Conservation (phyloP, 345 rosid genomes). For the Syzygium jambos region DNA sequence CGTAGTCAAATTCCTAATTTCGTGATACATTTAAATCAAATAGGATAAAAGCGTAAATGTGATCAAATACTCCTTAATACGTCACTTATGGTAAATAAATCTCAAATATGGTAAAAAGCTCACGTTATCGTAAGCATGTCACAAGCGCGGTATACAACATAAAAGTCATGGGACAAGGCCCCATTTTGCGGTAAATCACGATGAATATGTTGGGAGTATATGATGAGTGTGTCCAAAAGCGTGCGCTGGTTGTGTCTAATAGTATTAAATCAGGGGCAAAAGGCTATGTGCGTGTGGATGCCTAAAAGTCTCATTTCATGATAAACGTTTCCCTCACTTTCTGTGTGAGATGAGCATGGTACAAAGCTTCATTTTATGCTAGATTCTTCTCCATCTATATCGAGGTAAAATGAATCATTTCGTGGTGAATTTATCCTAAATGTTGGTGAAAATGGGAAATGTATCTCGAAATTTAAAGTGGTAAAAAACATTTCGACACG, state of each 20-base stretch:
- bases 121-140: background rate
- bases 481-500: background rate
- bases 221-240: background rate
- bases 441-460: background rate
- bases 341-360: background rate
- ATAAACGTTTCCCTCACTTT: background rate
- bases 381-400: background rate
- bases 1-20: background rate
- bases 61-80: background rate
- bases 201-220: background rate
- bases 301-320: background rate
- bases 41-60: background rate
- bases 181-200: background rate
- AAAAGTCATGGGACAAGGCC: background rate
- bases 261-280: no score
- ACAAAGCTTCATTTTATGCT: background rate
- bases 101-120: background rate
- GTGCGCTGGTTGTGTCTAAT: background rate
- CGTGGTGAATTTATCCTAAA: background rate
- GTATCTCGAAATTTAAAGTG: background rate
- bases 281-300: background rate
- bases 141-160: background rate
- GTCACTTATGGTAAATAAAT: background rate
- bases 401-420: background rate
- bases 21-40: background rate